Percentiles rank a stretch among this genome's conserved stretches.
These are phyloP conservation scores for Pseudofabraea citricarpa DNA, from an alignment of 2,329 filamentous ascomycete genomes.

Conservation along the genomic window DNA sequence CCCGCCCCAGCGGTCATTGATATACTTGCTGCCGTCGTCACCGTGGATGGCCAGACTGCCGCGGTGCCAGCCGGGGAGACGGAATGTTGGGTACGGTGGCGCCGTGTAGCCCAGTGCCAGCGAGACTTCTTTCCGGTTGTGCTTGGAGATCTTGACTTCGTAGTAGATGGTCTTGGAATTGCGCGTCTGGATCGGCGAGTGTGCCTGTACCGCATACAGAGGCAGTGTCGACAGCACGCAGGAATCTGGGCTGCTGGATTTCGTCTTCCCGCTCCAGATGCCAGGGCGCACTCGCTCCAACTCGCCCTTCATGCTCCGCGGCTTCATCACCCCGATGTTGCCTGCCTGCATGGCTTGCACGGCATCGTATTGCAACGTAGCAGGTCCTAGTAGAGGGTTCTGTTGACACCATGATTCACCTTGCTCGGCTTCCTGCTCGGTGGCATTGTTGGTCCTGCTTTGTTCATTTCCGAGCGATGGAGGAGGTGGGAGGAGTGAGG, in stretches of 20 bases:
- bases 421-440: conserved; percentile 55
- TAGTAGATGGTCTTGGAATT: conserved; percentile 61
- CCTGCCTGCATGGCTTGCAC: conserved; percentile 43
- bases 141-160: conserved; percentile 54
- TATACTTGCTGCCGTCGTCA: conserved; percentile 72
- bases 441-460: conserved; percentile 67
- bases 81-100: conserved; percentile 71
- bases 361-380: conserved; percentile 41
- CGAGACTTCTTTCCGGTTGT: conserved; percentile 35
- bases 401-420: conserved; percentile 61
- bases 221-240: conserved; percentile 65
- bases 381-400: conserved; percentile 53
- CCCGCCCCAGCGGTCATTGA: conserved; percentile 72
- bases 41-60: conserved; percentile 72
- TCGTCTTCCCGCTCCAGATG: conserved; percentile 43
- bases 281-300: conserved; percentile 43
- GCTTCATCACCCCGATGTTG: conserved; percentile 50
- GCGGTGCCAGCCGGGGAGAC: conserved; percentile 77
- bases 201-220: conserved; percentile 57
- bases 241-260: conserved; percentile 48
- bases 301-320: conserved; percentile 41
- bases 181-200: conserved; percentile 46
- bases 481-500: conserved; percentile 66
- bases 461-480: conserved; percentile 61
- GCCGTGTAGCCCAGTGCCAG: conserved; percentile 68